A percentile compares a stretch with the other conserved stretches of the same genome.
Conservation (phyloP, 2,329 filamentous ascomycete genomes). For the Talaromyces sp. region DNA sequence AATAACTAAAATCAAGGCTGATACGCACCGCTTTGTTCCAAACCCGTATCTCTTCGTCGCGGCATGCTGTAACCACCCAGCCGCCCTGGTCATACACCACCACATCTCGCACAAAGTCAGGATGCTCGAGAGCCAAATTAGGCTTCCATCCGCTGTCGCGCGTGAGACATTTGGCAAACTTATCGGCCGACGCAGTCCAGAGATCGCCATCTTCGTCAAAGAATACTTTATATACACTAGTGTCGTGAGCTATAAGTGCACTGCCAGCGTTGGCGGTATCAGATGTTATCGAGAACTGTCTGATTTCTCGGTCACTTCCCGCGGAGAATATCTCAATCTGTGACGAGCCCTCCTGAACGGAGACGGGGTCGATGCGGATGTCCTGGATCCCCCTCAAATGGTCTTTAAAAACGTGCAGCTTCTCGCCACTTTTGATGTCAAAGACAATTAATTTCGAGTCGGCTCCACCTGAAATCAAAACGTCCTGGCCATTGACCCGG, state of each 20-base stretch:
- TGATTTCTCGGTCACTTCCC: slow-evolving; percentile 74
- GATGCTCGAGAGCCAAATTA: slow-evolving; percentile 72
- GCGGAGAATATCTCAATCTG: slow-evolving; percentile 66
- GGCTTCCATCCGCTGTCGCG: slow-evolving; percentile 63
- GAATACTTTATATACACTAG: slow-evolving; percentile 75
- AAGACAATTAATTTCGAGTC: slow-evolving; percentile 81
- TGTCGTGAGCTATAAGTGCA: slow-evolving; percentile 76
- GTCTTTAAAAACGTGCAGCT: slow-evolving; percentile 74
- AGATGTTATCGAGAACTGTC: slow-evolving; percentile 51
- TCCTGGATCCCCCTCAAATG: slow-evolving; percentile 74
- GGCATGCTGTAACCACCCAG: slow-evolving; percentile 81
- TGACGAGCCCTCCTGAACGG: slow-evolving; percentile 38
- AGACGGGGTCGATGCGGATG: slow-evolving; percentile 67
- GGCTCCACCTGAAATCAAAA: slow-evolving; percentile 69
- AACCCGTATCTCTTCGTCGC: slow-evolving; percentile 86
- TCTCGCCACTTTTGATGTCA: slow-evolving; percentile 64
- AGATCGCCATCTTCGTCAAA: slow-evolving; percentile 72
- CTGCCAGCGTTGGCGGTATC: slow-evolving; percentile 48
- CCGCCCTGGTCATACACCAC: slow-evolving; percentile 63
- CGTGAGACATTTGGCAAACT: slow-evolving; percentile 74
- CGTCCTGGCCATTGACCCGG: slow-evolving; percentile 56
- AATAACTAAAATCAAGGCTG: neutral
- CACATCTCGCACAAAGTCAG: slow-evolving; percentile 85
- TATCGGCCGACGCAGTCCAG: slow-evolving; percentile 92
- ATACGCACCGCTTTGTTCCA: slow-evolving; percentile 63